Base-by-base conservation (phyloP, 2,329 filamentous ascomycete species). In the Ophiosphaerella korrae region DNA sequence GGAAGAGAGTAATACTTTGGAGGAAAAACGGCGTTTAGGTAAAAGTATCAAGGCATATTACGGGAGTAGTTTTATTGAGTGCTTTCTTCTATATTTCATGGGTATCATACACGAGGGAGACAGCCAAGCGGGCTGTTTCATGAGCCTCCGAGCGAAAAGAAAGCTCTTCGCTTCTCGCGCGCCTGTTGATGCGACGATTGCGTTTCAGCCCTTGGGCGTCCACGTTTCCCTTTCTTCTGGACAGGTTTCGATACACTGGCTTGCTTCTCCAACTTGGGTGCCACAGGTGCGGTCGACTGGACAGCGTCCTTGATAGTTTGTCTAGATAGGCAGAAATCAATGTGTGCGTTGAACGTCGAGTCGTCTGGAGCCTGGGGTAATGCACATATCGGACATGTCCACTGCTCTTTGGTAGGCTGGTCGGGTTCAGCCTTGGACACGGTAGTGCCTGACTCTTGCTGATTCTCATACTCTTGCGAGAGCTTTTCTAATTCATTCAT, bases 321-420 rank as follows among this genome's bases (percentile, higher is more conserved):
- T 48, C 87, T 82, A 0, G 92, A 97, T 1, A 99, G 81, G 71
- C 94, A 99, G 7, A 89, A 83, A 70, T 99, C 94, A 44, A 99
- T 92, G 67, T 99, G 94, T 49, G 88, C 84, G 61, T 99, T 99
- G 75, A 97, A 96, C 0, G 76, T 77, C 39, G 81, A 81, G 69
- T 97, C 91, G 42, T 93, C 82, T 0, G 91, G 84, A 0, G 78
- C 66, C 66, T 97, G 92, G 0, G 90, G 87, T 13, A 87, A 80
- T n/a, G 78, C 76, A 71, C 94, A 99, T 38, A 97, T 89, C 0
- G 94, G 94, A 71, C 94, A 99, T 33, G 88, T 82, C 92, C 92
- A 97, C 40, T 85, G 66, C 41, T 61, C 58, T 52, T 67, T 62
- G 39, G 64, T 48, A 21, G 52, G 31, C 7, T 52, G 2, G 52